A percentile compares a stretch with the other conserved stretches of the same genome.
phyloP scores from a whole-genome alignment of 78 protist genomes.

The Protostelium mycophagum region DNA sequence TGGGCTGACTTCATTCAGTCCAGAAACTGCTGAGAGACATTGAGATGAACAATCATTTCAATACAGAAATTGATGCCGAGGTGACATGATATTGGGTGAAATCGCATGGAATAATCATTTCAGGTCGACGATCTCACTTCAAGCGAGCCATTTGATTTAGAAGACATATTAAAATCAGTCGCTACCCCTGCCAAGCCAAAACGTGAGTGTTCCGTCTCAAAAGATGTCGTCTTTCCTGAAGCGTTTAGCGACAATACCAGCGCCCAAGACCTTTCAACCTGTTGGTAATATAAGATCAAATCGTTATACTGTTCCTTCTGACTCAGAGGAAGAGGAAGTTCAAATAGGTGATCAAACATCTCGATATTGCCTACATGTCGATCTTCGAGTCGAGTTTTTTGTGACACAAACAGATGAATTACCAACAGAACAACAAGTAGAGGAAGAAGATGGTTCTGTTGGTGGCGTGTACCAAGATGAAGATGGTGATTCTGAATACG shows the following conservation, averaged over 20 bases:
- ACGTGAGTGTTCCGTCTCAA: too few relatives aligned
- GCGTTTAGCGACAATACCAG: not conserved
- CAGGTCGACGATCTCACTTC: not conserved
- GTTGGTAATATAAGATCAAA: not conserved
- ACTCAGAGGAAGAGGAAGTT: not conserved
- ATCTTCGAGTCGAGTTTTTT: not conserved
- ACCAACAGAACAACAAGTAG: not conserved
- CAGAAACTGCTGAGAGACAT: not conserved
- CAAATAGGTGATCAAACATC: not conserved
- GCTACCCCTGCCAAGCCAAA: not conserved
- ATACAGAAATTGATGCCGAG: not conserved
- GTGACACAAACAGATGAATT: not conserved
- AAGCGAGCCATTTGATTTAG: not conserved
- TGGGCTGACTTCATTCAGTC: not conserved
- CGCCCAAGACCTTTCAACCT: not conserved
- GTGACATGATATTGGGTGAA: not conserved
- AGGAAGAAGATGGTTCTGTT: not conserved
- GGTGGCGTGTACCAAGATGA: too few relatives aligned
- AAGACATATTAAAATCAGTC: not conserved
- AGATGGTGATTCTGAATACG: not conserved
- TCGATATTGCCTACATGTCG: too few relatives aligned
- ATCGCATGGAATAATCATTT: not conserved
- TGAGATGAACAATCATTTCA: not conserved
- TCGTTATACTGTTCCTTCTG: not conserved
- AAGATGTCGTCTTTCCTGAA: too few relatives aligned